phyloP scores from a whole-genome alignment of 2,329 filamentous ascomycete species.

The Ascochyta koolunga region DNA sequence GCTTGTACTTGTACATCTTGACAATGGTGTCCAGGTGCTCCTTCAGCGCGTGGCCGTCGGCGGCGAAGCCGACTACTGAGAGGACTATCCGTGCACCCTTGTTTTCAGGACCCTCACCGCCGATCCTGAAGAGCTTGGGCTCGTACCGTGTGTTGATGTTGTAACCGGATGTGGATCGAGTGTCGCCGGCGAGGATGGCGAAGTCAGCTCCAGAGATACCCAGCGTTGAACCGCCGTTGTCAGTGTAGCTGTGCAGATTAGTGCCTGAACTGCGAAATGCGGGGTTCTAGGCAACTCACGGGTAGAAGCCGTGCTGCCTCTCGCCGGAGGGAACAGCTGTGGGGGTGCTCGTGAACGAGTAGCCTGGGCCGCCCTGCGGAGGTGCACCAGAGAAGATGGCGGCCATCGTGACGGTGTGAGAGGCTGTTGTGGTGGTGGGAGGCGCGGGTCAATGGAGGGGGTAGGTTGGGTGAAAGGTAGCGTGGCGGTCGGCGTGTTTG shows the following conservation, averaged over 20 bases:
- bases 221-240: constrained; percentile 96
- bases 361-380: constrained; percentile 61
- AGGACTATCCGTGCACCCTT: constrained; percentile 85
- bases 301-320: constrained; percentile 85
- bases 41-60: constrained; percentile 91
- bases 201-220: constrained; percentile 95
- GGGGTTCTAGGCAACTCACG: constrained; percentile 63
- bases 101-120: constrained; percentile 85
- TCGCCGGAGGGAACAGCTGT: constrained; percentile 55
- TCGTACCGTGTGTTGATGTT: constrained; percentile 97
- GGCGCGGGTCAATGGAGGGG: constrained; percentile 1
- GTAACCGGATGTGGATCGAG: constrained; percentile 89
- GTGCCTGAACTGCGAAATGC: constrained; percentile 1
- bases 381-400: constrained; percentile 59
- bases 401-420: constrained; percentile 54
- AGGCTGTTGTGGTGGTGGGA: constrained; percentile 2
- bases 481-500: constrained; percentile 21
- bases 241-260: constrained; percentile 74
- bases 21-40: constrained; percentile 92
- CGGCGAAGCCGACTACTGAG: constrained; percentile 93
- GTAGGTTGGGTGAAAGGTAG: constrained; percentile 21
- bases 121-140: constrained; percentile 97
- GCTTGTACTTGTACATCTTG: constrained; percentile 99
- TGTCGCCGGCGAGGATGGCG: constrained; percentile 96
- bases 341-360: constrained; percentile 64